A percentile compares a stretch with the other conserved stretches of the same genome.
Conservation (phyloP, 2,329 filamentous ascomycete species). For the Hymenoscyphus fraxineus region DNA sequence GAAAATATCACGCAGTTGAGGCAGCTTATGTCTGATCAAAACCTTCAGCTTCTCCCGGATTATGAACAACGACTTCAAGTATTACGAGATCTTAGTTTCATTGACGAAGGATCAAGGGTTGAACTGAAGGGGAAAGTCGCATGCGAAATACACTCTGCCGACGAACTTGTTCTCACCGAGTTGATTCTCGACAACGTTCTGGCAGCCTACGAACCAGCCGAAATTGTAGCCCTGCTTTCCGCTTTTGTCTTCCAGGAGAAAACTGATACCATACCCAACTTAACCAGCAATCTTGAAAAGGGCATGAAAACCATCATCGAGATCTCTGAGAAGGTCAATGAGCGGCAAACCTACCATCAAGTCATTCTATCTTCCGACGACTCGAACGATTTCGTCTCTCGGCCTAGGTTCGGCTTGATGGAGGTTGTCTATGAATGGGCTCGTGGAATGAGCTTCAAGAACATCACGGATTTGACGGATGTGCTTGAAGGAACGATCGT, state of each 20-base stretch:
- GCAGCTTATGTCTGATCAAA: conserved; percentile 90
- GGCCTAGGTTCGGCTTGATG: conserved; percentile 86
- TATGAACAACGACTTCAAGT: conserved; percentile 94
- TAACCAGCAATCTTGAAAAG: conserved; percentile 77
- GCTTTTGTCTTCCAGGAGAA: conserved; percentile 98
- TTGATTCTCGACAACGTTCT: conserved; percentile 95
- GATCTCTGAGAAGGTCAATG: conserved; percentile 90
- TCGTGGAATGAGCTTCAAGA: conserved; percentile 95
- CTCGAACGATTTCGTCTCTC: conserved; percentile 84
- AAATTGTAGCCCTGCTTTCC: conserved; percentile 91
- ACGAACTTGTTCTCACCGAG: conserved; percentile 93
- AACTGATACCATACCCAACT: conserved; percentile 73
- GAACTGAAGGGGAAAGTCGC: conserved; percentile 97
- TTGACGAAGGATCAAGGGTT: conserved; percentile 82
- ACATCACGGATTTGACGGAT: conserved; percentile 92
- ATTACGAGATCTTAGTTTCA: conserved; percentile 85
- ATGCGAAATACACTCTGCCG: conserved; percentile 95
- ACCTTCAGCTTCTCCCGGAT: conserved; percentile 89
- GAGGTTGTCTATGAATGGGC: conserved; percentile 99
- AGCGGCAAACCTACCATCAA: conserved; percentile 83
- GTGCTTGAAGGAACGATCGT: conserved; percentile 98
- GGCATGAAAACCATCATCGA: conserved; percentile 82
- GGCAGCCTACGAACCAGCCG: conserved; percentile 89
- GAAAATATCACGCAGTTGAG: conserved; percentile 87
- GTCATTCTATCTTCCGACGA: conserved; percentile 89